phyloP scores from a whole-genome alignment of 768 basidiomycete genomes.

The Rhizopogon rudus region DNA sequence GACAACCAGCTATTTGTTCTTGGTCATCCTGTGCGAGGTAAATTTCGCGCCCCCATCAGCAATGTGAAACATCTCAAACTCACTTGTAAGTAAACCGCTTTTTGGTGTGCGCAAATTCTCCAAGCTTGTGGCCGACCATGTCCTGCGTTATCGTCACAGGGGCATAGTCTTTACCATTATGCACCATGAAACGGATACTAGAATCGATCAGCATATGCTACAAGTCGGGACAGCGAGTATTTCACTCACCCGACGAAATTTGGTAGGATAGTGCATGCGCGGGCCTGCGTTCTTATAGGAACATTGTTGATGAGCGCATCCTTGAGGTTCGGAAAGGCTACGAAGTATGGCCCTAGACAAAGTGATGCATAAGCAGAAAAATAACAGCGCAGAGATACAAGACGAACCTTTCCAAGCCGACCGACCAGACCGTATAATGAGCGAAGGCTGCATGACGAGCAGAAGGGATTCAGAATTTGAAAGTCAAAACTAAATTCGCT shows the following conservation, averaged over 20 bases:
- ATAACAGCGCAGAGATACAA: background rate
- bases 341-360: conserved; percentile 82
- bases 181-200: conserved; percentile 85
- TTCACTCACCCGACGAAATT: conserved; percentile 86
- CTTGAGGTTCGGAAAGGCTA: conserved; percentile 84
- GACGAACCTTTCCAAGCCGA: conserved; percentile 81
- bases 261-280: conserved; percentile 90
- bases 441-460: conserved; percentile 59
- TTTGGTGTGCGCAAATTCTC: conserved; percentile 89
- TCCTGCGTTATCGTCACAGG: conserved; percentile 89
- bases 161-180: conserved; percentile 88
- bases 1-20: conserved; percentile 32
- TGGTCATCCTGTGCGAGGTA: conserved; percentile 29
- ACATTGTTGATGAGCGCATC: conserved; percentile 76
- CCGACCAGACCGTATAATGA: conserved; percentile 55
- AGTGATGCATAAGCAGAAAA: background rate
- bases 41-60: background rate
- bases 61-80: conserved; percentile 27
- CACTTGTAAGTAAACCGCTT: conserved; percentile 85
- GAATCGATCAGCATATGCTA: background rate
- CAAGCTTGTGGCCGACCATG: conserved; percentile 98
- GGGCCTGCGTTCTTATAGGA: conserved; percentile 85
- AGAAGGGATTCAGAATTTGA: background rate
- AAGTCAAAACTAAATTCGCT: background rate
- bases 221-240: background rate